phyloP scores from a whole-genome alignment of 73 alveolate genomes.

The Paramecium tetraurelia region DNA sequence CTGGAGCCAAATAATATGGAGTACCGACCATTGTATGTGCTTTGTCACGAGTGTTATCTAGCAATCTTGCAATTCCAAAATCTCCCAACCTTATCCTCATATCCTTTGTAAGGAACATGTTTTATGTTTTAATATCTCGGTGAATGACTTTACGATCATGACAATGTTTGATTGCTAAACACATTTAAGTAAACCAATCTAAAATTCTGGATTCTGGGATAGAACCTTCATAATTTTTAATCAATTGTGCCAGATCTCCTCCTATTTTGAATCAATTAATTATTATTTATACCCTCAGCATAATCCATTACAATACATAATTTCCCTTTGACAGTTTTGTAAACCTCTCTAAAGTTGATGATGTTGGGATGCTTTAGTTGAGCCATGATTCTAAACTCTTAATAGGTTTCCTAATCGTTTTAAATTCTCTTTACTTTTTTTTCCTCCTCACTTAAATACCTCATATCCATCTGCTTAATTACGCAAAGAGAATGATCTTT shows the following conservation, averaged over 20 bases:
- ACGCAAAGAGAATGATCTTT: slow-evolving; percentile 61
- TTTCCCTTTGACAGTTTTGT: slow-evolving; percentile 75
- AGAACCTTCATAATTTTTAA: slow-evolving; percentile 65
- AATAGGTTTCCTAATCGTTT: slow-evolving; percentile 28
- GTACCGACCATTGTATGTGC: slow-evolving; percentile 96
- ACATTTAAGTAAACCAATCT: slow-evolving; percentile 83
- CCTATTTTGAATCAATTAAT: slow-evolving; percentile 61
- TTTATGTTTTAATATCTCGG: slow-evolving; percentile 91
- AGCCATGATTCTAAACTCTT: slow-evolving; percentile 71
- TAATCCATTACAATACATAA: slow-evolving; percentile 79
- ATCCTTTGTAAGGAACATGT: slow-evolving; percentile 92
- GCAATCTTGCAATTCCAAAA: slow-evolving; percentile 96
- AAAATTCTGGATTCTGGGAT: slow-evolving; percentile 75
- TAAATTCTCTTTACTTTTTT: slow-evolving; percentile 44
- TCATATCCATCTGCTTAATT: slow-evolving; percentile 75
- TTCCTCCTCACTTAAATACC: slow-evolving; percentile 69
- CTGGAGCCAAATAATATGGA: slow-evolving; percentile 95
- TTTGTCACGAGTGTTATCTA: slow-evolving; percentile 82
- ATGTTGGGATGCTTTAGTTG: slow-evolving; percentile 87
- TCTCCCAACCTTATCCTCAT: slow-evolving; percentile 94
- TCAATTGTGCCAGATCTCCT: slow-evolving; percentile 74
- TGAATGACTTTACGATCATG: slow-evolving; percentile 96
- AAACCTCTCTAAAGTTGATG: slow-evolving; percentile 83
- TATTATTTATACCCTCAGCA: slow-evolving; percentile 74
- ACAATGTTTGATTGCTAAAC: slow-evolving; percentile 81